phyloP scores from a whole-genome alignment of 148 eudicot species.

The Polygonum aviculare region DNA sequence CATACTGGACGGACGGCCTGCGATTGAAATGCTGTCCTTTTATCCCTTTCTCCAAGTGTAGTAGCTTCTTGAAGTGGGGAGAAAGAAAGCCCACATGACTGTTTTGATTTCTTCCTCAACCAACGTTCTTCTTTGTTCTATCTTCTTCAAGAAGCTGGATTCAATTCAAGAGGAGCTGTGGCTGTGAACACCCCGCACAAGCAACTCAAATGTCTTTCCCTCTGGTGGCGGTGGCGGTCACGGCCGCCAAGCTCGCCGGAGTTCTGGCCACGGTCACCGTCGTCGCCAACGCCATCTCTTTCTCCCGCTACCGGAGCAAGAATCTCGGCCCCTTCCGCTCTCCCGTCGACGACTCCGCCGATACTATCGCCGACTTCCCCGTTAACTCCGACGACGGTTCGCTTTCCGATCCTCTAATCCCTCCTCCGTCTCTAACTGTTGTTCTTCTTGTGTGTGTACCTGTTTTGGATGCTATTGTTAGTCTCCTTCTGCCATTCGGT shows the following conservation, averaged over 20 bases:
- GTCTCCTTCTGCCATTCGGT: not conserved
- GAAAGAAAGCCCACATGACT: too few relatives aligned
- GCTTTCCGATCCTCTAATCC: not conserved
- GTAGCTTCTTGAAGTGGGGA: too few relatives aligned
- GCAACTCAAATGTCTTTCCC: conserved; percentile 1
- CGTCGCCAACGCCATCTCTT: conserved; percentile 72
- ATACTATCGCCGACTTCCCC: conserved; percentile 59
- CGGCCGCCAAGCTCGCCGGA: conserved; percentile 90
- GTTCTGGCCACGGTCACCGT: conserved; percentile 46
- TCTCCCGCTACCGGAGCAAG: conserved; percentile 58
- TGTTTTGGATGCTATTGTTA: not conserved
- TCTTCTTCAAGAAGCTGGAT: not conserved
- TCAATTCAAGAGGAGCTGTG: not conserved
- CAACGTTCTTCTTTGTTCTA: not conserved
- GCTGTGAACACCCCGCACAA: not conserved
- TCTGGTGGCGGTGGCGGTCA: conserved; percentile 27
- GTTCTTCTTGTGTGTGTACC: too few relatives aligned
- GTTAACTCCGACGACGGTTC: conserved; percentile 27
- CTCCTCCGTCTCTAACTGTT: too few relatives aligned
- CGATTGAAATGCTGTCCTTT: too few relatives aligned
- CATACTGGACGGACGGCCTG: too few relatives aligned
- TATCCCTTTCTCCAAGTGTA: too few relatives aligned
- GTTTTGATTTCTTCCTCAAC: too few relatives aligned
- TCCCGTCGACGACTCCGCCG: conserved; percentile 70
- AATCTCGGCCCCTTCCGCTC: conserved; percentile 49